Base-by-base conservation (phyloP, 495 filamentous ascomycete species). In the Penicillium paxilli region DNA sequence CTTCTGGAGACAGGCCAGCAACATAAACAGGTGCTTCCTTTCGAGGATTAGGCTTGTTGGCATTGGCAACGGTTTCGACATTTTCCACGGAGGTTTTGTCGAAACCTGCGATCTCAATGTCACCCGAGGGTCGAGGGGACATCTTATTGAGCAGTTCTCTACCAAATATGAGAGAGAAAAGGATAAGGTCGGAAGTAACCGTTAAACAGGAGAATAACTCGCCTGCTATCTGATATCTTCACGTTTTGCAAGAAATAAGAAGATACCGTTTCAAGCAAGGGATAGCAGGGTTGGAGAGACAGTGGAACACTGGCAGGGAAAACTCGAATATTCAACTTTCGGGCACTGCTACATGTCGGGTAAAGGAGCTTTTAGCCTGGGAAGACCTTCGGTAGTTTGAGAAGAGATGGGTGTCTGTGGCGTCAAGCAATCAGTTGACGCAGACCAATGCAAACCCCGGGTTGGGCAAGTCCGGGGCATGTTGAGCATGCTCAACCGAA, bases 21-120 rank as follows among this genome's bases (percentile, higher is more conserved):
- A 85, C 76, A 49, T 79, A 78, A 23, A 75, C 72, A 0, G 82
- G 82, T 4, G 77, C 73, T 59, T 80, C 64, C 30, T 71, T 71
- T 14, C 41, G 55, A 2, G 68, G 50, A 25, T 69, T 69, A 4
- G 68, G 68, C 37, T 49, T 69, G 59, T 65, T 55, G 41, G 62
- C 60, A 52, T 67, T 69, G 55, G 67, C 59, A 12, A 69, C 56
- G 25, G 60, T 69, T 37, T 83, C 80, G 24, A 77, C 71, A 55
- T 82, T 81, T 48, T 88, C 83, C 48, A 85, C 83, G 60, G 87
- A 85, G 5, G 81, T 77, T 51, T 84, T 80, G 69, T 89, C 85
- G n/a, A 64, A 17, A 52, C 62, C 58, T 5, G 38, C 48, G 22
- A 28, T 48, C 44, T 63, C 59, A 21, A 53, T 16, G n/a, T 68